A percentile compares a stretch with the other conserved stretches of the same genome.
phyloP scores from a whole-genome alignment of 345 rosid species.

The Anastatica hierochuntica region DNA sequence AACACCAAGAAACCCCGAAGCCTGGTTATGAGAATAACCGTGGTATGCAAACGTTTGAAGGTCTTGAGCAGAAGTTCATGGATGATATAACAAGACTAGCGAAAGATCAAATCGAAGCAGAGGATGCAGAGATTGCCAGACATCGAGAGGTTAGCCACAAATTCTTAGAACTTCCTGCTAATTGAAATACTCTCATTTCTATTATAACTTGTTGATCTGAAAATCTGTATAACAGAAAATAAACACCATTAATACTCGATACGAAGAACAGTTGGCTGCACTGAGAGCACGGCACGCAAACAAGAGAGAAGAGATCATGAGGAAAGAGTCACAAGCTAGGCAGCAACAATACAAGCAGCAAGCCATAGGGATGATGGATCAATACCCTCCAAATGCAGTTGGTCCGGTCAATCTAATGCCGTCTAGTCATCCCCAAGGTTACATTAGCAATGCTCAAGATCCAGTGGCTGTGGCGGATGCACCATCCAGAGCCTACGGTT shows the following conservation, averaged over 20 bases:
- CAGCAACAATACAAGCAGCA: conserved; percentile 61
- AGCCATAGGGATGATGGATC: conserved; percentile 31
- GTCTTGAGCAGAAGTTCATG: conserved; percentile 58
- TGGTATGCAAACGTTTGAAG: conserved; percentile 43
- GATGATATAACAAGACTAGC: conserved; percentile 60
- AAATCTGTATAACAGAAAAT: conserved; percentile 43
- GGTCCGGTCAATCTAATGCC: no score
- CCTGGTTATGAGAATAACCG: conserved; percentile 42
- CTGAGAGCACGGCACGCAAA: conserved; percentile 54
- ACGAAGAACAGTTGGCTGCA: conserved; percentile 56
- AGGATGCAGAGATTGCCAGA: conserved; percentile 72
- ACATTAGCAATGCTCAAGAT: conserved; percentile 25
- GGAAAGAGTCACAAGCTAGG: conserved; percentile 50
- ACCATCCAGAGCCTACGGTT: conserved; percentile 36
- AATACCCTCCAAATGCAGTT: conserved; percentile 31
- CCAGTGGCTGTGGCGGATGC: conserved; percentile 40
- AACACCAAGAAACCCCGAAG: conserved; percentile 43
- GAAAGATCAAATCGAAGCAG: conserved; percentile 65
- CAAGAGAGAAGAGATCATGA: conserved; percentile 62
- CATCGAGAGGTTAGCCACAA: conserved; percentile 63
- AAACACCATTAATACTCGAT: conserved; percentile 52
- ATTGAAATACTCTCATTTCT: no score
- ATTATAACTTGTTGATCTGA: background rate
- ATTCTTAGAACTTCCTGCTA: no score
- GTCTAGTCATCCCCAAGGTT: conserved; percentile 43